Percentiles rank a stretch among this genome's conserved stretches.
Evolutionary conservation across 768 basidiomycete genomes (phyloP).

Genomic region (Serendipita sp.): DNA sequence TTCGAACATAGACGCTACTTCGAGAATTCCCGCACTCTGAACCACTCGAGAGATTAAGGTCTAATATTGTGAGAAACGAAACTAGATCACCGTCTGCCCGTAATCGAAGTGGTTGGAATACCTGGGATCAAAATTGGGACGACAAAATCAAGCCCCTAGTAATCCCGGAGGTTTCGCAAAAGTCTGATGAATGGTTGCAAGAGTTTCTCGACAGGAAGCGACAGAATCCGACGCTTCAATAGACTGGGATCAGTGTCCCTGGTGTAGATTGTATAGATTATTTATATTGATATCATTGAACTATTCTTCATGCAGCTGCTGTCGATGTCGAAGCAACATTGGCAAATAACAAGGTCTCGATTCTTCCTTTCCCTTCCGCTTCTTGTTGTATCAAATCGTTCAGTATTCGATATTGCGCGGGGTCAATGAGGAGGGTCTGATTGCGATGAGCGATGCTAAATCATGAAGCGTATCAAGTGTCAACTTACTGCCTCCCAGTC

Average conservation of each 20-base stretch:
- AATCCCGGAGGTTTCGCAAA: conserved; percentile 18
- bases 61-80: conserved; percentile 26
- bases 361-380: conserved; percentile 69
- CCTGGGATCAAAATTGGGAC: conserved; percentile 83
- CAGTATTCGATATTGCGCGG: conserved; percentile 75
- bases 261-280: conserved; percentile 10
- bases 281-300: background rate
- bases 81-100: conserved; percentile 14
- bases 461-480: background rate
- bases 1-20: conserved; percentile 33
- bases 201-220: background rate
- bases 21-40: conserved; percentile 42
- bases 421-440: conserved; percentile 85
- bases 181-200: conserved; percentile 9
- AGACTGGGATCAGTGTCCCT: conserved; percentile 2
- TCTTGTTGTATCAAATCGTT: conserved; percentile 85
- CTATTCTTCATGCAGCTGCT: background rate
- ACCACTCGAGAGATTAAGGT: conserved; percentile 35
- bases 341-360: conserved; percentile 47
- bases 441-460: background rate
- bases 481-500: conserved; percentile 78
- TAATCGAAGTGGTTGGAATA: conserved; percentile 35
- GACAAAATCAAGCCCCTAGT: conserved; percentile 45
- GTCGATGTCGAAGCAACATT: conserved; percentile 36
- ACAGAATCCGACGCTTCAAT: background rate